These are phyloP conservation scores for Scheffersomyces lignicola DNA, from an alignment of 1,139 yeast genomes.

Conservation along the genomic window DNA sequence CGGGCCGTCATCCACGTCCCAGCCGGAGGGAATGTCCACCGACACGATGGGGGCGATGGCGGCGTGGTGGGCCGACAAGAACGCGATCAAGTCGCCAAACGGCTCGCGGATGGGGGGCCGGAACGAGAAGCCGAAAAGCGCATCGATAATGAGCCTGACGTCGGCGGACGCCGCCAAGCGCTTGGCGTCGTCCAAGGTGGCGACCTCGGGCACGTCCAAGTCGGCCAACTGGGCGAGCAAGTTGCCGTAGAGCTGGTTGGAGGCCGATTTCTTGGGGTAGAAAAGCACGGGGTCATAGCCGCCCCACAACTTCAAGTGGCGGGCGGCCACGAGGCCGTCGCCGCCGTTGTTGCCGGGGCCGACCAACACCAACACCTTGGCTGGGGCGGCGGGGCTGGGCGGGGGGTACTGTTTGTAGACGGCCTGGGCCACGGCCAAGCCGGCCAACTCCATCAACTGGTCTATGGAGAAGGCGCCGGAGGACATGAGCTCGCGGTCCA, in stretches of 20 bases:
- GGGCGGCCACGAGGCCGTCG: slow-evolving; percentile 93
- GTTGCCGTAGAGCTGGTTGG: slow-evolving; percentile 41
- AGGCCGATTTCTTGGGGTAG: slow-evolving; percentile 61
- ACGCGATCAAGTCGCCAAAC: slow-evolving; percentile 57
- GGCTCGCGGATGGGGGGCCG: slow-evolving; percentile 86
- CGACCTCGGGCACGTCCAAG: slow-evolving; percentile 49
- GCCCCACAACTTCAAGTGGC: slow-evolving; percentile 79
- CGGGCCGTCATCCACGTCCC: slow-evolving; percentile 95
- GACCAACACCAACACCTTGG: slow-evolving; percentile 62
- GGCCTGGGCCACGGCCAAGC: slow-evolving; percentile 90
- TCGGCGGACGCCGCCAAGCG: slow-evolving; percentile 19
- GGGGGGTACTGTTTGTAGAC: slow-evolving; percentile 62
- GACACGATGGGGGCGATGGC: slow-evolving; percentile 62
- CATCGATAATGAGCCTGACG: slow-evolving; percentile 59
- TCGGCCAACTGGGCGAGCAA: slow-evolving; percentile 61
- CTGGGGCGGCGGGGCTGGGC: slow-evolving; percentile 22
- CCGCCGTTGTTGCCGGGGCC: slow-evolving; percentile 99
- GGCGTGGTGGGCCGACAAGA: slow-evolving; percentile 35
- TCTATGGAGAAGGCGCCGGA: slow-evolving; percentile 82
- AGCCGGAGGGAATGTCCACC: slow-evolving; percentile 92
- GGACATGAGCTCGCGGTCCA: slow-evolving; percentile 88
- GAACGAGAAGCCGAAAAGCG: slow-evolving; percentile 92
- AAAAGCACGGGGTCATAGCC: slow-evolving; percentile 68
- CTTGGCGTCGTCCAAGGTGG: slow-evolving; percentile 36
- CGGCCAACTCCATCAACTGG: slow-evolving; percentile 96